Evolutionary conservation across 768 basidiomycete species (phyloP).

Genomic region (Auricularia heimuer): DNA sequence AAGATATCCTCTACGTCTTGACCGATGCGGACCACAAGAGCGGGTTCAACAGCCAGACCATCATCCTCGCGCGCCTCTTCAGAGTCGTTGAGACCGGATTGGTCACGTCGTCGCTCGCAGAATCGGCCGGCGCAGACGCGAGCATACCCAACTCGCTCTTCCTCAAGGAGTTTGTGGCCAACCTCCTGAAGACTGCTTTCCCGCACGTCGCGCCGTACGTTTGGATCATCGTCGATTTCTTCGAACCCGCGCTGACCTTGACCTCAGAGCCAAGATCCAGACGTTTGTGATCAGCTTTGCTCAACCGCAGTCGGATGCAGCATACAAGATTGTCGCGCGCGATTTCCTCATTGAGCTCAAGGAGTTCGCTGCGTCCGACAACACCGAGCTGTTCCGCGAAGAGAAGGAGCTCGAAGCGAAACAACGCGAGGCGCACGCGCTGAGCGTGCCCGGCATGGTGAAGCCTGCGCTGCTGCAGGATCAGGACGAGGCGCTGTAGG

Average conservation of each 20-base stretch:
- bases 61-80: slow-evolving; percentile 36
- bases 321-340: slow-evolving; percentile 85
- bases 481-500: slow-evolving; percentile 32
- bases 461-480: slow-evolving; percentile 32
- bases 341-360: slow-evolving; percentile 98
- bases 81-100: slow-evolving; percentile 29
- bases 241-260: neutral
- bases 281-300: neutral
- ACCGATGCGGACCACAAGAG: slow-evolving; percentile 43
- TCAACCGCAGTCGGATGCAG: slow-evolving; percentile 40
- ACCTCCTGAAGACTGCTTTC: slow-evolving; percentile 32
- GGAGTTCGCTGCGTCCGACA: slow-evolving; percentile 68
- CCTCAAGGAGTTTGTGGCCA: slow-evolving; percentile 31
- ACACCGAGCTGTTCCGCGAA: slow-evolving; percentile 32
- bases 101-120: slow-evolving; percentile 33
- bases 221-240: neutral
- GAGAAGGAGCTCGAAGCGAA: slow-evolving; percentile 35
- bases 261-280: neutral
- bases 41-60: slow-evolving; percentile 35
- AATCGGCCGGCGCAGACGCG: slow-evolving; percentile 28
- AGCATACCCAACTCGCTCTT: slow-evolving; percentile 29
- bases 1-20: slow-evolving; percentile 37
- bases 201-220: slow-evolving; percentile 31
- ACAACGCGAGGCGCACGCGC: slow-evolving; percentile 26
- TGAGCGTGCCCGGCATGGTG: slow-evolving; percentile 34